Conservation (phyloP, 306 rosid genomes). For the Comarum palustre region DNA sequence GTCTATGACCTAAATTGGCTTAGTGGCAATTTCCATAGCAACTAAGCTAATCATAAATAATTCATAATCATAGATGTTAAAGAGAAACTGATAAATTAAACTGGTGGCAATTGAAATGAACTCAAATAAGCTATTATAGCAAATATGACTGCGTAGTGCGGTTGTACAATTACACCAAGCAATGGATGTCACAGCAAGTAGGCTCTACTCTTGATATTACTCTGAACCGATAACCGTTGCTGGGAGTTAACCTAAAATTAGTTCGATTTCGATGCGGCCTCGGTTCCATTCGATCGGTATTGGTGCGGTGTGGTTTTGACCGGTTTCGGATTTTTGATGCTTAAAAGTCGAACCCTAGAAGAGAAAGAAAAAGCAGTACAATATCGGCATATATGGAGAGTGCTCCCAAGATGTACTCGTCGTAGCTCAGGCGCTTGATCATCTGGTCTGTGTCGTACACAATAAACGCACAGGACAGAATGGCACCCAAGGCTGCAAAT, state of each 20-base stretch:
- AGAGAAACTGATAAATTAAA: no score
- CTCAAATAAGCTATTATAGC: neutral
- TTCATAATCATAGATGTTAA: neutral
- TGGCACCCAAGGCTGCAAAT: conserved; percentile 14
- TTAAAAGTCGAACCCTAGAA: neutral
- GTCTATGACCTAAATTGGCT: no score
- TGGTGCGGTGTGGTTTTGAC: no score
- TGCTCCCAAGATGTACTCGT: conserved; percentile 34
- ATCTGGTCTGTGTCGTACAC: conserved; percentile 32
- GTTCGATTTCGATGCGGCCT: no score
- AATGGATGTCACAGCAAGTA: neutral
- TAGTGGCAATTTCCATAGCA: no score
- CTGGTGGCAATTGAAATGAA: neutral
- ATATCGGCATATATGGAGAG: conserved; percentile 26
- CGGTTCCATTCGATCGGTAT: no score
- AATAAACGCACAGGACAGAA: conserved; percentile 27
- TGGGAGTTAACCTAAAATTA: no score
- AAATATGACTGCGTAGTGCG: neutral
- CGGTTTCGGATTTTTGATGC: no score
- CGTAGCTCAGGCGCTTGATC: conserved; percentile 33
- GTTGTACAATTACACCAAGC: neutral
- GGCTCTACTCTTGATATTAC: neutral
- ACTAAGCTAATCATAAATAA: neutral
- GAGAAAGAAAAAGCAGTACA: conserved; percentile 18
- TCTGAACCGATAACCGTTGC: neutral